These are phyloP conservation scores for Pharnaceum exiguum DNA, from an alignment of 148 eudicot genomes.

Conservation along the genomic window DNA sequence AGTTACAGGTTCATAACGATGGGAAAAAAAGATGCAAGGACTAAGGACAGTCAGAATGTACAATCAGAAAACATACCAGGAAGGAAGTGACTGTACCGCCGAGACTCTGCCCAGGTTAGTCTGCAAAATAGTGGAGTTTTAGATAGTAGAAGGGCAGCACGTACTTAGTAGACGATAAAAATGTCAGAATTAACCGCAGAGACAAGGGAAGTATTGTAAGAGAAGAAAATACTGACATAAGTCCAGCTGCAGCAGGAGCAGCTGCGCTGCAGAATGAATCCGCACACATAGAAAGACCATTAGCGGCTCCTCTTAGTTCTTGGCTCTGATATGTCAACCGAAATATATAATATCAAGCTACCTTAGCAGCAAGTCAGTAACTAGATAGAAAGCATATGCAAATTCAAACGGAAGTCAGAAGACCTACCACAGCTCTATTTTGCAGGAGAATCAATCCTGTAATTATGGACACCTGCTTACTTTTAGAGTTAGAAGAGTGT, in stretches of 20 bases:
- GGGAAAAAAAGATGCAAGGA: not conserved
- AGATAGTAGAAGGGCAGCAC: not conserved
- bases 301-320: constrained; percentile 69
- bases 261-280: constrained; percentile 59
- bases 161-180: not conserved
- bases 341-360: not conserved
- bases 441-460: constrained; percentile 42
- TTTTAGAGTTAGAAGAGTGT: not conserved
- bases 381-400: not conserved
- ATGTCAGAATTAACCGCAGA: not conserved
- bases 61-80: constrained; percentile 34
- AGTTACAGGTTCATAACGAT: not conserved
- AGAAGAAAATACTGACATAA: constrained; percentile 36
- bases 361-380: not conserved
- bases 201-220: not conserved
- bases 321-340: constrained; percentile 32
- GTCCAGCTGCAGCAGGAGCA: constrained; percentile 69
- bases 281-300: constrained; percentile 59
- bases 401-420: not conserved
- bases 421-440: constrained; percentile 42
- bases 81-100: constrained; percentile 24
- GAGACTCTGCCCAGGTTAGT: constrained; percentile 39
- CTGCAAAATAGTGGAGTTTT: constrained; percentile 11
- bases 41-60: no score
- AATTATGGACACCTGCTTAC: constrained; percentile 28